Evolutionary conservation across 202 grass and related monocot genomes (phyloP), one percentile per base, ranked within the genome.

Genomic region (Eragrostis tef): DNA sequence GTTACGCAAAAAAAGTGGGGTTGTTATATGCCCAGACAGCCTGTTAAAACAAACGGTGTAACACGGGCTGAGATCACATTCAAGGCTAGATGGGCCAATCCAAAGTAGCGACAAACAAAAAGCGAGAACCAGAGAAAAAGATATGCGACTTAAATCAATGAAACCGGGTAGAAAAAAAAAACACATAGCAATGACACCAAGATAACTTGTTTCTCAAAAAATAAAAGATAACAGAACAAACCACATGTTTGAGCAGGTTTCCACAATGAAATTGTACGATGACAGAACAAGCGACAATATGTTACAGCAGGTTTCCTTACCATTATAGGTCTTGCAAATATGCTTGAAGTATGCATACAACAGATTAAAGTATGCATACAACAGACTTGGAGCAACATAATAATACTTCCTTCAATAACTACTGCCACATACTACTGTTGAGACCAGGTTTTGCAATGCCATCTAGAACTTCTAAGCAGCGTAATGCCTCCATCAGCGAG

Each of bases 401-500:
- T 49, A 9, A 52, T n/a, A n/a, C n/a, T 76, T n/a, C 61, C 43
- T 70, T 52, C 20, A 42, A 34, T 52, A 36, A 62, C 61, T 19
- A 51, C 26, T 6, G 19, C 21, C 60, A 15, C 8, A 43, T 25
- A 45, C 21, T 79, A 45, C 27, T 79, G 36, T 49, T 25, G 24
- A 31, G 48, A 72, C 20, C 4, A 81, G 50, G 73, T 82, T 86
- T 79, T 61, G 59, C 83, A 82, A 59, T 74, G 78, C 60, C 79
- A 74, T 17, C 73, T 46, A 82, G 24, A 61, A 47, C 73, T 71
- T 87, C 13, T 71, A 71, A 49, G 68, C 62, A 14, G 36, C 57
- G 19, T 65, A 64, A 70, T 7, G 15, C 53, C 8, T 24, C 7
- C 6, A 71, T 3, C 45, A 8, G 21, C 6, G 4, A 61, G 22